Conservation (phyloP, 2,329 filamentous ascomycete genomes). For the Byssochlamys sp. region DNA sequence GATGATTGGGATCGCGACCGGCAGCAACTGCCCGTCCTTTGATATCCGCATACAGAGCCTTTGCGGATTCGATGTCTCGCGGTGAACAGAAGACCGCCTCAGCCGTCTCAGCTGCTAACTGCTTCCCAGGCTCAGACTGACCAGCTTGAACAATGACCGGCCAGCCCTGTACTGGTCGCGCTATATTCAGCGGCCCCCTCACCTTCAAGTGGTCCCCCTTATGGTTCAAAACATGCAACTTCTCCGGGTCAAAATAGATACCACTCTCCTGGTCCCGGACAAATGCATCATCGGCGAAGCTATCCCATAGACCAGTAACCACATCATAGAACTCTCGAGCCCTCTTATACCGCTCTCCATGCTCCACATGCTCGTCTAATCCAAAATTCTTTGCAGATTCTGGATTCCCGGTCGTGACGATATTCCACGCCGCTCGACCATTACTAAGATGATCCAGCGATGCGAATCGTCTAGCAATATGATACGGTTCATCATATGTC, state of each 20-base stretch:
- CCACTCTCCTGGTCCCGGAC: slow-evolving; percentile 40
- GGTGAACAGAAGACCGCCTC: slow-evolving; percentile 47
- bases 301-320: slow-evolving; percentile 46
- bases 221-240: slow-evolving; percentile 46
- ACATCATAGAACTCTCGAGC: slow-evolving; percentile 47
- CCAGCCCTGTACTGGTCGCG: slow-evolving; percentile 45
- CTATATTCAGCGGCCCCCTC: slow-evolving; percentile 44
- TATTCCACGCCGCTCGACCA: slow-evolving; percentile 46
- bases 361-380: slow-evolving; percentile 41
- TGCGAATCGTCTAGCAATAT: slow-evolving; percentile 45
- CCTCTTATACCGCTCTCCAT: slow-evolving; percentile 42
- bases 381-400: slow-evolving; percentile 47
- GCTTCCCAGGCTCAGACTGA: slow-evolving; percentile 43
- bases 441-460: slow-evolving; percentile 43
- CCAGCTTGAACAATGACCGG: slow-evolving; percentile 49
- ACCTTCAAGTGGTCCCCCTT: slow-evolving; percentile 40
- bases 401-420: slow-evolving; percentile 45
- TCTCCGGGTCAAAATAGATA: slow-evolving; percentile 43
- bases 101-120: slow-evolving; percentile 45
- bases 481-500: slow-evolving; percentile 45
- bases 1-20: slow-evolving; percentile 37
- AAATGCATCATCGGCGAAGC: slow-evolving; percentile 49
- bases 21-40: slow-evolving; percentile 39
- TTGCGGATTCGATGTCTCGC: slow-evolving; percentile 36
- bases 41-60: slow-evolving; percentile 44